A percentile compares a stretch with the other conserved stretches of the same genome.
phyloP scores from a whole-genome alignment of 495 filamentous ascomycete species.

The Penicillium riverlandense region DNA sequence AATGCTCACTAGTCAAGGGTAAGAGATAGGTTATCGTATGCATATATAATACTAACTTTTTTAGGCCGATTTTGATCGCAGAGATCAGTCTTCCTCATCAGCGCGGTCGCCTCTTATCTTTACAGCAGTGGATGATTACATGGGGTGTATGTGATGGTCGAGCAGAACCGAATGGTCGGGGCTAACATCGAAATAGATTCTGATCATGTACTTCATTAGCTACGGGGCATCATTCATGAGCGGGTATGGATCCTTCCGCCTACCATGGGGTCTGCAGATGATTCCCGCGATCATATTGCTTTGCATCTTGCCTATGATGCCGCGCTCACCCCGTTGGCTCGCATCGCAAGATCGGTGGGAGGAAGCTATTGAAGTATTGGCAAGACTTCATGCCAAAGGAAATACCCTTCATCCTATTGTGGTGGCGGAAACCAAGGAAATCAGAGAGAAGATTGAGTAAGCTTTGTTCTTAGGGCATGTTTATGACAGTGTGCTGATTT shows the following conservation, averaged over 20 bases:
- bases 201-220: slow-evolving; percentile 18
- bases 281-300: slow-evolving; percentile 49
- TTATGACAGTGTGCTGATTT: background rate
- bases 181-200: slow-evolving; percentile 4
- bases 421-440: slow-evolving; percentile 8
- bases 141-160: slow-evolving; percentile 9
- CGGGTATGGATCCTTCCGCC: slow-evolving; percentile 9
- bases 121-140: slow-evolving; percentile 17
- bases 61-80: slow-evolving; percentile 14
- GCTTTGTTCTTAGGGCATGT: background rate
- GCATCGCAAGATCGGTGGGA: slow-evolving; percentile 50
- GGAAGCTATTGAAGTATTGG: slow-evolving; percentile 49
- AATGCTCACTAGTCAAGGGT: slow-evolving; percentile 15
- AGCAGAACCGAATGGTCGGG: background rate
- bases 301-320: slow-evolving; percentile 43
- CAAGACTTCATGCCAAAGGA: slow-evolving; percentile 23
- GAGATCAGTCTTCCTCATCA: slow-evolving; percentile 16
- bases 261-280: slow-evolving; percentile 14
- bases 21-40: background rate
- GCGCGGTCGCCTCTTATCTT: slow-evolving; percentile 10
- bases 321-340: slow-evolving; percentile 60
- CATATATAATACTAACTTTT: background rate
- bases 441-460: slow-evolving; percentile 14
- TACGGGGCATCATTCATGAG: slow-evolving; percentile 11
- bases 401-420: slow-evolving; percentile 8